Evolutionary conservation across 345 rosid genomes (phyloP).

Genomic region (Pistacia atlantica): DNA sequence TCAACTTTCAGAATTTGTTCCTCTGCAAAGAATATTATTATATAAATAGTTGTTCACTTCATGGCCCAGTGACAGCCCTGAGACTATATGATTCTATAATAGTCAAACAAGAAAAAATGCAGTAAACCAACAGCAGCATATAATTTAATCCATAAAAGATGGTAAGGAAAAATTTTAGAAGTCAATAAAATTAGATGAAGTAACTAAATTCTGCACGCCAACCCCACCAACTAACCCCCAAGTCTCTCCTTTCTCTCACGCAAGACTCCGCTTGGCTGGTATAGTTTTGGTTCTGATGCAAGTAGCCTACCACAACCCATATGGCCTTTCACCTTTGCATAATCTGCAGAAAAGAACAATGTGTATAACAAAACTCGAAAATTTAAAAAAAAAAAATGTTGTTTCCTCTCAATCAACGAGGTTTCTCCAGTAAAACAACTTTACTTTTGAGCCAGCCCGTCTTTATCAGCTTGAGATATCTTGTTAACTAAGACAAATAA

Average conservation of each 20-base stretch:
- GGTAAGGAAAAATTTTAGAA: not conserved
- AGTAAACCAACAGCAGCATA: not conserved
- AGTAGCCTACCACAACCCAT: slow-evolving; percentile 50
- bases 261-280: slow-evolving; percentile 41
- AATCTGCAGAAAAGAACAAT: slow-evolving; percentile 10
- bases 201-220: slow-evolving; percentile 46
- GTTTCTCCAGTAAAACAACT: not conserved
- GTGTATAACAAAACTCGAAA: slow-evolving; percentile 5
- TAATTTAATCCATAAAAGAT: slow-evolving; percentile 5
- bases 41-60: slow-evolving; percentile 10
- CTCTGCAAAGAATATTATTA: not conserved
- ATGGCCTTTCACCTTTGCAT: slow-evolving; percentile 15
- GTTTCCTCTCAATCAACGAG: not conserved
- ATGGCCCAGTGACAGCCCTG: not conserved
- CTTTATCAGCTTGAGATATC: slow-evolving; percentile 29
- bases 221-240: slow-evolving; percentile 36
- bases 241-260: slow-evolving; percentile 19
- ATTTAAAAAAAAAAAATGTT: not conserved
- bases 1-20: not conserved
- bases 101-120: not conserved
- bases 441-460: slow-evolving; percentile 19
- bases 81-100: not conserved
- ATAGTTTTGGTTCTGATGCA: slow-evolving; percentile 47
- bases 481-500: slow-evolving; percentile 27
- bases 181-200: slow-evolving; percentile 12